Base-by-base conservation (phyloP, 2,329 filamentous ascomycete species). In the Scortechinia acanthostroma region DNA sequence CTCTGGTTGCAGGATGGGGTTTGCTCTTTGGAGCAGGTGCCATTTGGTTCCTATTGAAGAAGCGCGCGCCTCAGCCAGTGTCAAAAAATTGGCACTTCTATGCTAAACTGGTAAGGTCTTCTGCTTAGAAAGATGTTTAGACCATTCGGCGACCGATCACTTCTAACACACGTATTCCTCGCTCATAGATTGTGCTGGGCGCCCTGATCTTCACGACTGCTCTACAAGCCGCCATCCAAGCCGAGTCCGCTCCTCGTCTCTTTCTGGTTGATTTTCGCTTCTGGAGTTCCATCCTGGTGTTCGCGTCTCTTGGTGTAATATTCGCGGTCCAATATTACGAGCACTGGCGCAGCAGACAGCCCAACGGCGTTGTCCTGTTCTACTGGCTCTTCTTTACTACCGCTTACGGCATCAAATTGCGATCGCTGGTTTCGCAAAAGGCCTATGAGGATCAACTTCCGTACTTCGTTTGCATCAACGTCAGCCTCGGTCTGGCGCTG, bases 331-430 rank as follows among this genome's bases (percentile, higher is more conserved):
- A 88, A 62, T 86, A 86, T 58, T 66, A 78, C 48, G 84, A 88
- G 58, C 83, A 88, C 58, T 80, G 73, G 68, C 70, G 84, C 46
- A 78, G 81, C 49, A 71, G 83, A 37, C 79, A 84, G 53, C 74
- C 84, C 4, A 87, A 87, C 57, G 83, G 80, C 1, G 77, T 87
- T 10, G 83, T 83, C 2, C 68, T 88, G 43, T 80, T 88, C 56
- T 88, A 83, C 67, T 88, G 84, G 84, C 70, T 87, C 17, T 76
- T 86, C 53, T 74, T 86, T 48, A 65, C 84, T 46, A 73, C 86
- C 52, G 73, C 73, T 6, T 79, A 78, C 55, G 75, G 66, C 4
- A 70, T 88, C 54, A 87, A 87, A 60, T 69, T 88, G 37, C 79
- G 82, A 45, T 86, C 82, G 13, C 69, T 87, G 45, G 69, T 88